A percentile compares a stretch with the other conserved stretches of the same genome.
Conservation (phyloP, 768 basidiomycete genomes). For the Coprinopsis strossmayeri region DNA sequence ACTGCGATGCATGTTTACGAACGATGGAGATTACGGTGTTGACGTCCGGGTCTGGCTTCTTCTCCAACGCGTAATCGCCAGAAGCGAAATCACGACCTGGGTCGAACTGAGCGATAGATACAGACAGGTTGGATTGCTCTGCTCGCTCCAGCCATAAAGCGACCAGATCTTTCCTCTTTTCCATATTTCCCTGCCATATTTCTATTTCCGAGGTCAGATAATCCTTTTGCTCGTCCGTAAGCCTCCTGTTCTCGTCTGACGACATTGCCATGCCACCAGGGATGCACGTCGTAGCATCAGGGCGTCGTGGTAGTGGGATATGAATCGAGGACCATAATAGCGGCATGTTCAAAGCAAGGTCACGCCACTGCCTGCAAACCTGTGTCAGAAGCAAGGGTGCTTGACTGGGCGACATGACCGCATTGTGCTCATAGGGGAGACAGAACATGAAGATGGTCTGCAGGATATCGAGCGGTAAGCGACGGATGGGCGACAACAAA, state of each 20-base stretch:
- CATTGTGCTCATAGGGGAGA: slow-evolving; percentile 16
- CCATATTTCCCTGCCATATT: slow-evolving; percentile 8
- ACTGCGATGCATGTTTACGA: slow-evolving; percentile 2
- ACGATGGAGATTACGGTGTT: not conserved
- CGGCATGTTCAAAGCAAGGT: slow-evolving; percentile 12
- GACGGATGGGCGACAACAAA: slow-evolving; percentile 14
- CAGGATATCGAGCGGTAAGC: slow-evolving; percentile 15
- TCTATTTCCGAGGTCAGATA: not conserved
- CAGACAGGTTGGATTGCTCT: slow-evolving; percentile 1
- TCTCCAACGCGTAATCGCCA: no score
- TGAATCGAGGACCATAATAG: slow-evolving; percentile 16
- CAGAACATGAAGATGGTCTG: slow-evolving; percentile 16
- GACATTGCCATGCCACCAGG: no score
- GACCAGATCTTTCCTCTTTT: not conserved
- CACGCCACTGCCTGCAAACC: slow-evolving; percentile 17
- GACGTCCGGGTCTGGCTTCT: no score
- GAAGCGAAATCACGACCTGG: no score
- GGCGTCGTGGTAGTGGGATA: slow-evolving; percentile 15
- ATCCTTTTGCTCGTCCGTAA: not conserved
- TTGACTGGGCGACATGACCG: slow-evolving; percentile 14
- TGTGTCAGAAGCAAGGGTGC: slow-evolving; percentile 16
- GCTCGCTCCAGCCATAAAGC: not conserved
- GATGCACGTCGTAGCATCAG: not conserved
- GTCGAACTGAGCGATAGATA: slow-evolving; percentile 5
- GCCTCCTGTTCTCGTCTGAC: not conserved